Base-by-base conservation (phyloP, 129 eudicot genomes). In the Escallonia herrerae region DNA sequence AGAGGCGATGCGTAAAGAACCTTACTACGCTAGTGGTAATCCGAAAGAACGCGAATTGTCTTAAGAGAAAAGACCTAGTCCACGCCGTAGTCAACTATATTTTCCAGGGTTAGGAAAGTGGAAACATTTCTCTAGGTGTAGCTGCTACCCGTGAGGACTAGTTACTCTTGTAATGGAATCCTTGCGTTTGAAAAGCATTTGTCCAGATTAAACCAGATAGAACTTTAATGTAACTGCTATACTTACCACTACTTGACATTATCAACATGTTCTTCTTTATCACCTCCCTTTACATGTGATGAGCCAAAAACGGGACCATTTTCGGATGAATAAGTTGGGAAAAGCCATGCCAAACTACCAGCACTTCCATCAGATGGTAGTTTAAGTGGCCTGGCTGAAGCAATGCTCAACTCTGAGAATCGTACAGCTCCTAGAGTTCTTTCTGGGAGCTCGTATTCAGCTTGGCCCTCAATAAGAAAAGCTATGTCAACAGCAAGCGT, bases 401-500 rank as follows among this genome's bases (percentile, higher is more conserved):
- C 71, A 42, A 71, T 52, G 37, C 75, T 71, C 52, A 82, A 77
- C 60, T 75, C 79, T 8, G 87, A 82, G 58, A 82, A 82, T 52
- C 87, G 64, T 3, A 82, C 67, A 40, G 84, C 87, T 64, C 87
- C 87, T 43, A 82, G 61, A 60, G 79, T 67, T 72, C 43, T 56
- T 54, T 82, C 87, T 3, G 87, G 84, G 50, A 82, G 83, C 72
- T 82, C 87, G 3, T 76, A 64, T 15, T 75, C 81, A 40, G 76
- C 72, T 56, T 79, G 87, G 60, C 87, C 67, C 74, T 82, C 87
- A 40, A 82, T 82, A 10, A 82, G 81, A 53, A 82, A 82, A 50
- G 87, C 87, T 57, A 82, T 54, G 65, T 82, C 87, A 58, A 82
- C 81, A 7, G 81, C 72, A 14, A 82, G 74, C 7, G 79, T 49